Conservation (phyloP, 2,329 filamentous ascomycete genomes). For the Hypoxylon sp. region DNA sequence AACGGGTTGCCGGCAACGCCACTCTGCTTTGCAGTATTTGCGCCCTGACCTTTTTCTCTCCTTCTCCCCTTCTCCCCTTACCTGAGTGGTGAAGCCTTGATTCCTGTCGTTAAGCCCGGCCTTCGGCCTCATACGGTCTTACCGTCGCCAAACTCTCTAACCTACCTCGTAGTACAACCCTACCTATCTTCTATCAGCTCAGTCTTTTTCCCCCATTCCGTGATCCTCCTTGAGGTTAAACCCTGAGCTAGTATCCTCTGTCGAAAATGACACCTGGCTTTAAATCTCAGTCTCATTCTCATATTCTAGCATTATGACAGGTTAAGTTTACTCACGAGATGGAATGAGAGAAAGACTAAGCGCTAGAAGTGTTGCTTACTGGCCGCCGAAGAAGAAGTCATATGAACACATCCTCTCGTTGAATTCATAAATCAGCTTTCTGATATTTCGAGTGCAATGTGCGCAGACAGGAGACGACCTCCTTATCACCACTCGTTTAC, state of each 20-base stretch:
- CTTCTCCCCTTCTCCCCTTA: neutral
- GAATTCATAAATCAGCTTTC: neutral
- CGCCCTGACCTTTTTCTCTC: neutral
- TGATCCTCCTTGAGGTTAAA: neutral
- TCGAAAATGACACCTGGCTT: neutral
- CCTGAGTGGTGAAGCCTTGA: neutral
- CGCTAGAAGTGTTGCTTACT: conserved; percentile 24
- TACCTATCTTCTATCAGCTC: neutral
- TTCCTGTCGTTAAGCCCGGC: neutral
- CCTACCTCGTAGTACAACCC: too few relatives aligned
- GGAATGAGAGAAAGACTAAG: conserved; percentile 21
- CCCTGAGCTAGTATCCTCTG: neutral
- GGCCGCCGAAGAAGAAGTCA: conserved; percentile 26
- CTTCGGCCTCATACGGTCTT: neutral
- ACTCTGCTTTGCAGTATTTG: neutral
- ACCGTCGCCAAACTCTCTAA: neutral
- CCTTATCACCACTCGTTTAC: conserved; percentile 10
- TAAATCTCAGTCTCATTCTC: neutral
- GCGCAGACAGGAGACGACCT: neutral
- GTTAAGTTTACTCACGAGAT: conserved; percentile 2
- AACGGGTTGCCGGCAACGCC: conserved; percentile 1
- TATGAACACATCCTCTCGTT: conserved; percentile 15
- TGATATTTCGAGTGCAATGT: neutral
- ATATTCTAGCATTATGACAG: neutral
- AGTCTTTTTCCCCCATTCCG: neutral